A percentile compares a stretch with the other conserved stretches of the same genome.
These are phyloP conservation scores for Tulasnella sp. DNA, from an alignment of 768 basidiomycete species.

Conservation along the genomic window DNA sequence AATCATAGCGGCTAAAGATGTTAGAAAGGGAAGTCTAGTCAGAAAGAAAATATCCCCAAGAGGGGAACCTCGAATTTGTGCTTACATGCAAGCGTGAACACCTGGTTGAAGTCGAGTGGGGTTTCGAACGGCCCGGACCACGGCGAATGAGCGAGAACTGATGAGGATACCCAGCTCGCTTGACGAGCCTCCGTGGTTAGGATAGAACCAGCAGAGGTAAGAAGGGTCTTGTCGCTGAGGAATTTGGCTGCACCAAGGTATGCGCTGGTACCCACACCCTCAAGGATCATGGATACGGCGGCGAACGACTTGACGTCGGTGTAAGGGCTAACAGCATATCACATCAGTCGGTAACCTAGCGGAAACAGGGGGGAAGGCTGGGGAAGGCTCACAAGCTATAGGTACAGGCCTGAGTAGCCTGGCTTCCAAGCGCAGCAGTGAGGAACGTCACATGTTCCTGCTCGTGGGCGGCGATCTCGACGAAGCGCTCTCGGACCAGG, in stretches of 20 bases:
- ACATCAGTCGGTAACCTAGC: not conserved
- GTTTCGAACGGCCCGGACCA: slow-evolving; percentile 54
- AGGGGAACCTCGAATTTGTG: not conserved
- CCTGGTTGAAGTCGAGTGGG: slow-evolving; percentile 32
- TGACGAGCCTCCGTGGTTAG: slow-evolving; percentile 53
- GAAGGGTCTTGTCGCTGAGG: slow-evolving; percentile 37
- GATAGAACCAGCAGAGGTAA: slow-evolving; percentile 47
- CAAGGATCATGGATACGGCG: slow-evolving; percentile 38
- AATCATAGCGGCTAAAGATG: not conserved
- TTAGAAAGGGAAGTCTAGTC: not conserved
- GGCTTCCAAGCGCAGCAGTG: slow-evolving; percentile 33
- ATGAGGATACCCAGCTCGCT: slow-evolving; percentile 45
- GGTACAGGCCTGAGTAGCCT: slow-evolving; percentile 42
- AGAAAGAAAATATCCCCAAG: slow-evolving; percentile 5
- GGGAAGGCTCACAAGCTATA: slow-evolving; percentile 39
- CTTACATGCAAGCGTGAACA: slow-evolving; percentile 34
- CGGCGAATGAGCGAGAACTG: slow-evolving; percentile 36
- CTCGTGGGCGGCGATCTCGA: slow-evolving; percentile 47
- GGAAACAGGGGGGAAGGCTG: not conserved
- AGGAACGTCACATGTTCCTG: slow-evolving; percentile 43
- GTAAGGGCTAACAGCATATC: slow-evolving; percentile 31
- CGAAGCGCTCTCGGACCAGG: slow-evolving; percentile 40
- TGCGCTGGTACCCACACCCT: slow-evolving; percentile 45
- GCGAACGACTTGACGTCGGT: slow-evolving; percentile 39
- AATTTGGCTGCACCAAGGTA: slow-evolving; percentile 45